Conservation (phyloP, 805 yeast species). For the Alloascoidea africana region DNA sequence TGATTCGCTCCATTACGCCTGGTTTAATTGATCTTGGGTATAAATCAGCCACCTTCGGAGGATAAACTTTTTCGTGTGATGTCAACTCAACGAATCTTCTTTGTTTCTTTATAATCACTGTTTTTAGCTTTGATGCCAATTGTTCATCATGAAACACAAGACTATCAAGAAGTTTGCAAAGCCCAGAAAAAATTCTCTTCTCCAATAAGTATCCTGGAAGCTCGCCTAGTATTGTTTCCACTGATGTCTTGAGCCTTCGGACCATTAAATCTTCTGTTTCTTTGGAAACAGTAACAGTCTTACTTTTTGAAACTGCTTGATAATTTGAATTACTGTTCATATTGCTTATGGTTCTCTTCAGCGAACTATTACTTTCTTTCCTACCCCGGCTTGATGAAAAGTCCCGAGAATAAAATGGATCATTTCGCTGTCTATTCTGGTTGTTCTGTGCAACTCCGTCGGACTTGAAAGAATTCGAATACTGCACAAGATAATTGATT, state of each 20-base stretch:
- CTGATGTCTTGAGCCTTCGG: conserved; percentile 35
- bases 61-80: conserved; percentile 12
- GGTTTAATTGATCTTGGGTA: not conserved
- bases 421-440: too few relatives aligned
- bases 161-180: conserved; percentile 35
- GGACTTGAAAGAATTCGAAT: conserved; percentile 20
- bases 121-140: conserved; percentile 36
- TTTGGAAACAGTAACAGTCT: not conserved
- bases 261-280: conserved; percentile 26
- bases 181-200: conserved; percentile 38
- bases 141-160: conserved; percentile 32
- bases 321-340: too few relatives aligned
- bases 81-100: conserved; percentile 24
- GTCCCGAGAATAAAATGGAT: too few relatives aligned
- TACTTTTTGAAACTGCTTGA: too few relatives aligned
- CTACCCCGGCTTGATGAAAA: too few relatives aligned
- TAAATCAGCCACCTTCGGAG: conserved; percentile 14
- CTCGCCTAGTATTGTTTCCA: conserved; percentile 38
- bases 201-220: conserved; percentile 62
- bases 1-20: not conserved
- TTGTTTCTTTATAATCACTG: conserved; percentile 35
- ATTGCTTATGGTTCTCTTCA: too few relatives aligned
- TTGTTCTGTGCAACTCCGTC: too few relatives aligned
- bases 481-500: conserved; percentile 28
- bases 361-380: too few relatives aligned